phyloP scores from a whole-genome alignment of 2,329 filamentous ascomycete species.

The Sarocladium strictum region DNA sequence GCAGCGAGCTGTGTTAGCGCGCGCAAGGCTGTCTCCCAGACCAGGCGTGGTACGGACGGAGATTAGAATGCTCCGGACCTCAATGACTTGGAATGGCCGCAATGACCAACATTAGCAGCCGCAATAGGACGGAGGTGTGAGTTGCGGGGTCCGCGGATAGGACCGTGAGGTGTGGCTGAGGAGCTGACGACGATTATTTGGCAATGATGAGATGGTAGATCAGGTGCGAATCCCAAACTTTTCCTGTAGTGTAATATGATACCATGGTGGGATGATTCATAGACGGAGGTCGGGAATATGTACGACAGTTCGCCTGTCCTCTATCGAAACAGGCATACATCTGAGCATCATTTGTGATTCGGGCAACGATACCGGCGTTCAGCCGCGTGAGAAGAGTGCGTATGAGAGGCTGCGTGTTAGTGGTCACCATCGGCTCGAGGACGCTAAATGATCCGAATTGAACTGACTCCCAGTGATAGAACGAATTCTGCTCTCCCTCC shows the following conservation, averaged over 20 bases:
- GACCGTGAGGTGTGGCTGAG: neutral
- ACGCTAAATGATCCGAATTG: neutral
- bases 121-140: neutral
- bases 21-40: neutral
- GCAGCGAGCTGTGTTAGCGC: neutral
- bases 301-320: neutral
- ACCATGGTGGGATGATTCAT: no score
- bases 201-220: neutral
- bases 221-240: neutral
- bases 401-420: neutral
- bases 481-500: neutral
- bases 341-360: neutral
- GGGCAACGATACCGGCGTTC: neutral
- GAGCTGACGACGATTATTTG: neutral
- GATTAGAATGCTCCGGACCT: neutral
- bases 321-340: neutral
- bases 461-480: neutral
- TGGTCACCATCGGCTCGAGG: no score
- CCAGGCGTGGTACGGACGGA: neutral
- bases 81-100: neutral
- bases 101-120: neutral
- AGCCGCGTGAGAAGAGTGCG: neutral
- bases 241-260: no score
- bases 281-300: no score
- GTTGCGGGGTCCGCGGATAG: neutral